Evolutionary conservation across 2,329 filamentous ascomycete species (phyloP), one percentile per base, ranked within the genome.

Genomic region (Penicillium sp.): DNA sequence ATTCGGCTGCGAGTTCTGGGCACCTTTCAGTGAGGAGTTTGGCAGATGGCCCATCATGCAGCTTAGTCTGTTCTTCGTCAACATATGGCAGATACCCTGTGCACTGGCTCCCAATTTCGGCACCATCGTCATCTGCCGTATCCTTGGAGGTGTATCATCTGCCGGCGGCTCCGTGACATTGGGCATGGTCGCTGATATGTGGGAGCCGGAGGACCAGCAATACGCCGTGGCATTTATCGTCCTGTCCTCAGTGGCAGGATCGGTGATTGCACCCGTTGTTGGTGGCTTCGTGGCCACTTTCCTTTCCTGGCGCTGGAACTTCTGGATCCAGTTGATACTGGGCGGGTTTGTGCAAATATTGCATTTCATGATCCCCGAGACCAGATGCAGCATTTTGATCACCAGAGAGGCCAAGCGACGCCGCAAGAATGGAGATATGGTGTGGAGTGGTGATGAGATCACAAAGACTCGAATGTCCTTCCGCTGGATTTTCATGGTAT

Each of bases 1-100:
- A 32, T 91, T 94, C 67, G 90, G 91, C 16, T 93, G 91, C 68
- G 90, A 94, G 73, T 81, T 93, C 0, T 94, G 90, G 90, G 90
- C 90, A 0, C 90, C 90, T 0, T 94, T 90, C 88, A 89, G 85
- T 22, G 90, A 94, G 70, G 90, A 94, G 66, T 81, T 92, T 48
- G 90, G 90, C 5, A 83, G 90, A 42, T 88, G 86, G 80, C 87
- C 87, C 2, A 82, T 92, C 46, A 80, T 93, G 56, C 90, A 92
- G 77, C 74, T 84, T 31, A 89, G 85, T 39, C 75, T 93, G 53
- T 80, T 88, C 56, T 76, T 94, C 14, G 88, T 92, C 68, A 93
- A 93, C 66, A 74, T 92, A 48, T 93, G 84, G 82, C 87, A 90
- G 61, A 71, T 91, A 0, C 86, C 86, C 2, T 87, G 89, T 32